Evolutionary conservation across 306 rosid genomes (phyloP).

Genomic region (Cercis canadensis): DNA sequence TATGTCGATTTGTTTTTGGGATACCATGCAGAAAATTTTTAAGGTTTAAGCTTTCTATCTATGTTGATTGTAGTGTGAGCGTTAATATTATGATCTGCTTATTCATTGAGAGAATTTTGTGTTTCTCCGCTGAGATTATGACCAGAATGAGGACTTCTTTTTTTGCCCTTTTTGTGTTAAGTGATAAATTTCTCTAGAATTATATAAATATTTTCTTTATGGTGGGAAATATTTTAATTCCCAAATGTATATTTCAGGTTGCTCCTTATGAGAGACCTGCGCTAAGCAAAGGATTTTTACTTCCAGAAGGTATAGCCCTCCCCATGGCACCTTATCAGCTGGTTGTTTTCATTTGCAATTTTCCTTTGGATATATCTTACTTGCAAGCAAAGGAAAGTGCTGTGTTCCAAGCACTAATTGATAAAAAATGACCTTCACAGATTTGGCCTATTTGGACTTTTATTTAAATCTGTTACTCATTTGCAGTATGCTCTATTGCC

Average conservation of each 20-base stretch:
- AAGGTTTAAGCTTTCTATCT: too few relatives aligned
- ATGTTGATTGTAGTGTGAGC: too few relatives aligned
- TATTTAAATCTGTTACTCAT: not conserved
- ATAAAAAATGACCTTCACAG: not conserved
- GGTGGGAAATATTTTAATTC: constrained; percentile 27
- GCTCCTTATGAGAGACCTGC: constrained; percentile 99
- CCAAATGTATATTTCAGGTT: constrained; percentile 62
- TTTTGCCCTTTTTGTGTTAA: not conserved
- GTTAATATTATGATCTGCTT: too few relatives aligned
- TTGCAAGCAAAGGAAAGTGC: not conserved
- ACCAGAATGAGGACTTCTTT: not conserved
- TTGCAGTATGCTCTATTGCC: not conserved
- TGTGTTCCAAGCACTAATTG: not conserved
- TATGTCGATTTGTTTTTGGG: too few relatives aligned
- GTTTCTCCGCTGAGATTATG: not conserved
- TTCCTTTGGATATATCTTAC: not conserved
- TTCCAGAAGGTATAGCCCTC: constrained; percentile 82
- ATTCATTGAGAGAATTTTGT: too few relatives aligned
- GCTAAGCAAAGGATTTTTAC: constrained; percentile 93
- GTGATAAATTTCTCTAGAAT: not conserved
- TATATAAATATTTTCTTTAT: not conserved
- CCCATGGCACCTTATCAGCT: constrained; percentile 16
- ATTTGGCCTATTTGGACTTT: not conserved
- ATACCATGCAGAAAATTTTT: too few relatives aligned
- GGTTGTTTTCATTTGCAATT: constrained; percentile 9